Percentiles rank a stretch among this genome's conserved stretches.
Evolutionary conservation across 2,329 filamentous ascomycete species (phyloP).

Genomic region (Diaporthe capsici): DNA sequence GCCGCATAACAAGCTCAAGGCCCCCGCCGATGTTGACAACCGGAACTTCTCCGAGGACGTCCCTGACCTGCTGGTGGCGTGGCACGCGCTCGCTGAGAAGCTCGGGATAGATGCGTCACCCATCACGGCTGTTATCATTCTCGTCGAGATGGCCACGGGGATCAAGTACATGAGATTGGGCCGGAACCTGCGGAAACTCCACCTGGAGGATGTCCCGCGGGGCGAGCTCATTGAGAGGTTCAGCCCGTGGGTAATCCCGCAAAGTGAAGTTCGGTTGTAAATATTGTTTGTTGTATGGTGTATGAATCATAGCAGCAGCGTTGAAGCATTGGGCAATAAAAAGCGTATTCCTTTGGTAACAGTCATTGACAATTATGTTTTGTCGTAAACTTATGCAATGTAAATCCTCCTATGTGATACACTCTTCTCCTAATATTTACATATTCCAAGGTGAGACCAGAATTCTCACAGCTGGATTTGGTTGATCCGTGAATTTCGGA

Average conservation of each 20-base stretch:
- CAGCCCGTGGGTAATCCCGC: conserved; percentile 16
- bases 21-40: conserved; percentile 43
- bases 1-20: conserved; percentile 45
- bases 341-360: background rate
- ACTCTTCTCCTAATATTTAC: background rate
- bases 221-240: conserved; percentile 12
- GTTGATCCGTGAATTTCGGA: background rate
- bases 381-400: too few relatives aligned
- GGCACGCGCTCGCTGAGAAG: conserved; percentile 44
- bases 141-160: conserved; percentile 44
- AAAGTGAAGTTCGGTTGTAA: conserved; percentile 9
- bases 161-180: conserved; percentile 41
- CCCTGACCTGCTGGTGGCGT: conserved; percentile 44
- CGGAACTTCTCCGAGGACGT: conserved; percentile 47
- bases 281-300: background rate
- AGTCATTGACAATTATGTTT: accelerated
- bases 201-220: background rate
- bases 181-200: conserved; percentile 39
- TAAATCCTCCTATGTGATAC: too few relatives aligned
- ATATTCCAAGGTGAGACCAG: too few relatives aligned
- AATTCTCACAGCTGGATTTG: background rate
- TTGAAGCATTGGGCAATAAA: background rate
- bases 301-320: background rate
- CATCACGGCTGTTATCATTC: conserved; percentile 43
- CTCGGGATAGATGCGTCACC: conserved; percentile 44